A percentile compares a stretch with the other conserved stretches of the same genome.
phyloP scores from a whole-genome alignment of 2,329 filamentous ascomycete genomes.

The Botrytis elliptica region DNA sequence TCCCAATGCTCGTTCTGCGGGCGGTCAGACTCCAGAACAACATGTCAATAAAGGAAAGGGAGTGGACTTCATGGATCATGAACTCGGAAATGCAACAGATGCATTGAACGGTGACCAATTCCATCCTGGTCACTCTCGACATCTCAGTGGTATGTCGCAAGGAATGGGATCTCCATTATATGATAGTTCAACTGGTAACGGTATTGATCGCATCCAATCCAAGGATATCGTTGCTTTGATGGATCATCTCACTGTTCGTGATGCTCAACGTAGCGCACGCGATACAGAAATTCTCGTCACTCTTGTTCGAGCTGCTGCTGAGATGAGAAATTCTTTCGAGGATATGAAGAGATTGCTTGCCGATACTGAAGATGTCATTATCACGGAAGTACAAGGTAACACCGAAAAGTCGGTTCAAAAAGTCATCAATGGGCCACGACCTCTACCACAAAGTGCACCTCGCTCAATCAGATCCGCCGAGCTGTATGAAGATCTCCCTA shows the following conservation, averaged over 20 bases:
- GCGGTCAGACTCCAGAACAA: slow-evolving; percentile 48
- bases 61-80: slow-evolving; percentile 51
- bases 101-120: slow-evolving; percentile 61
- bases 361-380: slow-evolving; percentile 85
- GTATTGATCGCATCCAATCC: slow-evolving; percentile 88
- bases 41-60: slow-evolving; percentile 41
- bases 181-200: slow-evolving; percentile 81
- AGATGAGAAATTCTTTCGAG: slow-evolving; percentile 96
- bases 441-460: slow-evolving; percentile 64
- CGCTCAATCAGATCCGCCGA: slow-evolving; percentile 49
- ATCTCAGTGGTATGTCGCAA: slow-evolving; percentile 86
- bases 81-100: slow-evolving; percentile 51
- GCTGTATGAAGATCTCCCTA: slow-evolving; percentile 54
- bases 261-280: slow-evolving; percentile 91
- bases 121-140: slow-evolving; percentile 59
- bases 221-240: slow-evolving; percentile 96
- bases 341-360: slow-evolving; percentile 92
- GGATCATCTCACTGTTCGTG: slow-evolving; percentile 96
- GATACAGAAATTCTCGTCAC: slow-evolving; percentile 96
- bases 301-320: slow-evolving; percentile 86
- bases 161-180: slow-evolving; percentile 88
- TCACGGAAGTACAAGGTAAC: slow-evolving; percentile 81
- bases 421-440: slow-evolving; percentile 80
- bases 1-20: slow-evolving; percentile 52
- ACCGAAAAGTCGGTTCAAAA: slow-evolving; percentile 83